Base-by-base conservation (phyloP, 2,329 filamentous ascomycete genomes). In the Trichophaea hybrida region DNA sequence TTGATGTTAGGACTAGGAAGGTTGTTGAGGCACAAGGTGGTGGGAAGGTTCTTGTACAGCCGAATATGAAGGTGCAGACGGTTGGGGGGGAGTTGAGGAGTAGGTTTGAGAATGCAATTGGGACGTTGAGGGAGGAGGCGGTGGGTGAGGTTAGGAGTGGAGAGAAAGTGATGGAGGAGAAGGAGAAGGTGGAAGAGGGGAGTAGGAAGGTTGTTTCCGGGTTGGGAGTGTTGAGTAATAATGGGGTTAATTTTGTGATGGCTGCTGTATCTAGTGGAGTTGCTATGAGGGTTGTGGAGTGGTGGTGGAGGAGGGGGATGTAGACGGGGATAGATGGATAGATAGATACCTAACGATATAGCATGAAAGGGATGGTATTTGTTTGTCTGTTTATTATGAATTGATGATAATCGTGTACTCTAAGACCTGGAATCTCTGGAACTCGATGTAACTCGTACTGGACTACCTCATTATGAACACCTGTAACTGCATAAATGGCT, bases 191-290 rank as follows among this genome's bases (percentile, higher is more conserved):
- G 64, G 80, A 74, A 73, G 80, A 1, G 74, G 77, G 59, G 73
- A 77, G 59, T 77, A 76, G 67, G 79, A 84, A 61, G 83, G 82
- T 55, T 75, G 85, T 15, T 74, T 82, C 4, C 73, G 84, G 70
- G 55, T 76, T 74, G 80, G 80, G 95, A 70, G 71, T 94, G 62
- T 75, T 98, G 59, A 89, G 94, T 72, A 98, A 98, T 72, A 98
- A 98, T 72, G 86, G 87, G 58, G 89, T 98, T 68, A 98, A 98
- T 72, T 81, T 96, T 60, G 72, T 91, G 59, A 97, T 96, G 91
- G 90, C 91, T 0, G 77, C 81, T 12, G 76, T 77, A 4, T 90
- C 94, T 80, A 95, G 87, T 70, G 65, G 89, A 15, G 80, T 84
- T 4, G 86, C 83, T 4, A 94, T 97, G 81, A 75, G 74, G 0